These are phyloP conservation scores for Penicillium crustosum DNA, from an alignment of 2,329 filamentous ascomycete genomes.

Conservation along the genomic window DNA sequence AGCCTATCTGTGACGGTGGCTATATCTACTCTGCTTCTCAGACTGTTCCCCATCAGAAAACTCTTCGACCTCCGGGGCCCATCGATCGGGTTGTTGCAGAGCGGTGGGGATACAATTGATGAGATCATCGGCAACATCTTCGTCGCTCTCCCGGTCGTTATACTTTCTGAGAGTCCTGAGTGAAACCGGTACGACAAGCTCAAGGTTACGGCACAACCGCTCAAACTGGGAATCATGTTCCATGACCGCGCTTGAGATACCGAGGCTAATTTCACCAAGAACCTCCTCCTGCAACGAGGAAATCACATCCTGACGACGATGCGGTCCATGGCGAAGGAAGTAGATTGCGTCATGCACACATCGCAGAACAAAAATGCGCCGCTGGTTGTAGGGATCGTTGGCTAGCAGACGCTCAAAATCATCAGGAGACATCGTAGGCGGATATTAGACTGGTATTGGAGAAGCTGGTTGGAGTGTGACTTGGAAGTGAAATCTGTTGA, in stretches of 20 bases:
- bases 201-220: background rate
- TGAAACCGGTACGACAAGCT: background rate
- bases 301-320: background rate
- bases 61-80: background rate
- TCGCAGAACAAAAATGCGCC: background rate
- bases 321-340: background rate
- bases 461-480: background rate
- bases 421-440: background rate
- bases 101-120: conserved; percentile 1
- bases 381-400: background rate
- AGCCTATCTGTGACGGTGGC: background rate
- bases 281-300: background rate
- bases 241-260: background rate
- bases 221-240: conserved; percentile 1
- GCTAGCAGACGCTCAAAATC: background rate
- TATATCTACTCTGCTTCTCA: background rate
- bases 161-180: background rate
- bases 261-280: background rate
- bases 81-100: background rate
- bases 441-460: background rate
- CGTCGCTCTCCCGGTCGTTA: background rate
- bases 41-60: background rate
- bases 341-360: conserved; percentile 2
- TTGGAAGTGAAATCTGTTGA: background rate
- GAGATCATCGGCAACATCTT: background rate